Evolutionary conservation across 805 yeast genomes (phyloP).

Genomic region (Candida fluviatilis): DNA sequence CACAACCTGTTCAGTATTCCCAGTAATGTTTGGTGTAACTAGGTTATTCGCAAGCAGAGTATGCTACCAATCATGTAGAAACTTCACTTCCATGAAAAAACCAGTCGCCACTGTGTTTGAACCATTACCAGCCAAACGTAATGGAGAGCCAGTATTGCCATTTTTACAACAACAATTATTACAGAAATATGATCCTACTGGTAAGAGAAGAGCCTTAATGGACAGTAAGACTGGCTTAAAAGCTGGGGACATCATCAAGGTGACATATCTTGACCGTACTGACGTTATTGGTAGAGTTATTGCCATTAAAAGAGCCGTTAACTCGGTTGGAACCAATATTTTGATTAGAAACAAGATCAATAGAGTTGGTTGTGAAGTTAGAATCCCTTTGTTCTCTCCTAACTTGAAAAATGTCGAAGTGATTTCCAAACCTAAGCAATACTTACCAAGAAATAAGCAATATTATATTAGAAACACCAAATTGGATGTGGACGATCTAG

Average conservation of each 20-base stretch:
- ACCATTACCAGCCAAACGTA: conserved; percentile 47
- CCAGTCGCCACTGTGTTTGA: conserved; percentile 39
- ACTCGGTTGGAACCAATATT: conserved; percentile 69
- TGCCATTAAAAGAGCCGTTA: conserved; percentile 59
- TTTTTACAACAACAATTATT: conserved; percentile 50
- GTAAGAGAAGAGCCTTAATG: conserved; percentile 35
- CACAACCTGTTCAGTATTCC: no score
- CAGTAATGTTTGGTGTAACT: background rate
- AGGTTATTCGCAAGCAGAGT: conserved; percentile 3
- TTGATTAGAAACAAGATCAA: conserved; percentile 77
- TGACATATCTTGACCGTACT: conserved; percentile 64
- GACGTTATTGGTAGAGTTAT: conserved; percentile 75
- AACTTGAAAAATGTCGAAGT: conserved; percentile 72
- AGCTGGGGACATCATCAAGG: conserved; percentile 79
- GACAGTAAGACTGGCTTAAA: conserved; percentile 42
- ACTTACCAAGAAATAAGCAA: conserved; percentile 77
- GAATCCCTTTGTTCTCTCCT: conserved; percentile 80
- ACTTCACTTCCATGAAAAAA: conserved; percentile 14
- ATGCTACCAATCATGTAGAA: conserved; percentile 12
- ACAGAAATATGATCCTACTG: conserved; percentile 64
- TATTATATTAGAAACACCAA: conserved; percentile 82
- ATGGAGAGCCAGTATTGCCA: conserved; percentile 41
- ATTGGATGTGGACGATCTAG: conserved; percentile 72
- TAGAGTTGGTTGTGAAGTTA: conserved; percentile 80
- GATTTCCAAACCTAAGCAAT: conserved; percentile 65